Conservation (phyloP, 2,329 filamentous ascomycete genomes). For the Domatiomyces globalis region DNA sequence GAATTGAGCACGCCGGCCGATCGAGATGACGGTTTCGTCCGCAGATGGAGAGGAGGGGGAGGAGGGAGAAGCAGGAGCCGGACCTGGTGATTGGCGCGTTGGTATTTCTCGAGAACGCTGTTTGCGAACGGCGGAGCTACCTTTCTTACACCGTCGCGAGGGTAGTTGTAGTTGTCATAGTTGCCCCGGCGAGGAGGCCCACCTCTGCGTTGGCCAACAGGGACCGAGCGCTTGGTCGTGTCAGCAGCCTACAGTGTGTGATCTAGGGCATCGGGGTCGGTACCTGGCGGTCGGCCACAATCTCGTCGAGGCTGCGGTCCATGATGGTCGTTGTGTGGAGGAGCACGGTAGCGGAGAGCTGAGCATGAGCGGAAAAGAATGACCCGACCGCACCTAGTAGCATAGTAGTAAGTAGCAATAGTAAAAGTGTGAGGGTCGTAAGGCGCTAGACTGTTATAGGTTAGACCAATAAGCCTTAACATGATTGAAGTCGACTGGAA, state of each 20-base stretch:
- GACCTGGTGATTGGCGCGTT: slow-evolving; percentile 1
- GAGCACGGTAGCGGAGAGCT: not conserved
- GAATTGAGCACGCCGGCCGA: slow-evolving; percentile 13
- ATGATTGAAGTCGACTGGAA: too few species aligned
- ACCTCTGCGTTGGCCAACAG: slow-evolving; percentile 25
- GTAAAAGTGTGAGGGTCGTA: too few species aligned
- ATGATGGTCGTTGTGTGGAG: slow-evolving; percentile 26
- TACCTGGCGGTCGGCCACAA: slow-evolving; percentile 48
- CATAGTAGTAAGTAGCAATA: too few species aligned
- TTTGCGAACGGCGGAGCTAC: slow-evolving; percentile 34
- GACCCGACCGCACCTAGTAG: not conserved
- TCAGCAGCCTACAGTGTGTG: slow-evolving; percentile 1
- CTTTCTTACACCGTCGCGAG: slow-evolving; percentile 84
- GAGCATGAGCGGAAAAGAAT: not conserved
- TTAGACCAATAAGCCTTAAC: too few species aligned
- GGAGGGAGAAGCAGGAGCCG: slow-evolving; percentile 28
- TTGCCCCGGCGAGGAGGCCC: slow-evolving; percentile 24
- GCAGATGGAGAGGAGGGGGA: slow-evolving; percentile 19
- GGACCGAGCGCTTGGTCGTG: slow-evolving; percentile 9
- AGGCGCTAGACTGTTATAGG: too few species aligned
- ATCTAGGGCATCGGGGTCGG: slow-evolving; percentile 15
- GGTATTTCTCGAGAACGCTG: slow-evolving; percentile 2
- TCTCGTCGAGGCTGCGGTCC: slow-evolving; percentile 52
- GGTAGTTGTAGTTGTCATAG: slow-evolving; percentile 44
- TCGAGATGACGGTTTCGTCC: slow-evolving; percentile 9